Base-by-base conservation (phyloP, 179 eudicot species). In the Silene noctiflora region DNA sequence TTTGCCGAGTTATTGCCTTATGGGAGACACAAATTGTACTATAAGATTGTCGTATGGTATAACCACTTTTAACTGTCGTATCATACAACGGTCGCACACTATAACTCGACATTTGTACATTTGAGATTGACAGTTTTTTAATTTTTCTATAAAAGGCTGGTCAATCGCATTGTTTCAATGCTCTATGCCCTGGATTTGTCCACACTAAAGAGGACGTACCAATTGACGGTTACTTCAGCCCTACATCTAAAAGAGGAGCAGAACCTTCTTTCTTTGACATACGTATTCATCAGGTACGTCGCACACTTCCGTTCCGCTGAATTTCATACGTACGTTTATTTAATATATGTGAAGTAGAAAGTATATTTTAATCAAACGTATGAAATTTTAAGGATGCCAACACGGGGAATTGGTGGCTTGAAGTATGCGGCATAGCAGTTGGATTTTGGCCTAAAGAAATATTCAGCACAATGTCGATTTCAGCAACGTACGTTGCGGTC, bases 361-460 rank as follows among this genome's bases (percentile, higher is more conserved):
- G 2, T 33, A 33, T 33, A 33, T 33, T 33, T 33, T 33, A 33
- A 33, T 33, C 39, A 33, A 4, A 5, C 7, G 39, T 33, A 33
- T 33, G 1, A 33, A 31, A 1, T 31, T 31, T 27, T 27, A 31
- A 74, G 69, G 67, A 61, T 61, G 1, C 14, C 0, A 17, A 46
- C 6, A 42, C 2, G 0, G 42, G 24, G 10, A 14, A 74, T 61
- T 42, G 35, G 59, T 62, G 48, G 60, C 56, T 33, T 61, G 20
- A 61, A 13, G 16, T 71, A 13, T 27, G 22, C 20, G 56, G 31
- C 21, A 24, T 21, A 21, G 1, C 3, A 1, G 1, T 73, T 60
- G 76, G 76, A 73, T 73, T 61, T 61, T 73, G 76, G 76, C 76
- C 69, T 3, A 51, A 62, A 25, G 60, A 62, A 63, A 63, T 74